Evolutionary conservation across 192 early-diverging fungal species (phyloP), one percentile per base, ranked within the genome.

Genomic region (Hyaloraphidium curvatum): DNA sequence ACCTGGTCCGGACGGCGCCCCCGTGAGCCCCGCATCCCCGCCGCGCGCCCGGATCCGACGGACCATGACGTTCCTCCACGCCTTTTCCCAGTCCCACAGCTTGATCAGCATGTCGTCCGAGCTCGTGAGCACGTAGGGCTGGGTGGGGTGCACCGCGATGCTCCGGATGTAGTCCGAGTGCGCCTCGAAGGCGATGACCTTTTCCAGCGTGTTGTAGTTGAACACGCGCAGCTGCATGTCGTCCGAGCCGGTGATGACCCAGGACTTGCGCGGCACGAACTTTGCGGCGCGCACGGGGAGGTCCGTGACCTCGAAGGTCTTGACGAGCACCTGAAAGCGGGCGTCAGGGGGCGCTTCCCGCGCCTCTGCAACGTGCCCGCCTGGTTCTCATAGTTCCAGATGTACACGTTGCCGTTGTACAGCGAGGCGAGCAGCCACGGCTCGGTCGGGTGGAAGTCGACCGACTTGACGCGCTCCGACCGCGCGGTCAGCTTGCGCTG

Each of bases 121-220:
- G 51, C 87, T 80, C 1, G 90, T 88, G 39, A 99, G 69, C 25
- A 99, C 71, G 51, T 83, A 83, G 29, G 95, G 83, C 59, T 89
- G 90, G n/a, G 89, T 87, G 31, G 86, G 87, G 61, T 99, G 95
- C 27, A 99, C 87, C 19, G 92, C 91, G 50, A 99, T 77, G 62
- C 80, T 80, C 48, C 95, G 81, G 68, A 99, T 89, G 60, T 95
- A 99, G 65, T 99, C 95, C 56, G 75, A 73, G 62, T 99, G 95
- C 17, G 89, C 95, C 54, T 97, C 91, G 64, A 95, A 95, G 30
- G 82, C 79, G 17, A 81, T 78, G 16, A 99, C 84, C 58, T 95
- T 94, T 66, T 99, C 95, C 66, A 89, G 87, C 29, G 95, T 99
- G 67, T 97, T 95, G 77, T 99, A 99, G 81, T 99, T 99, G 82